Evolutionary conservation across 495 filamentous ascomycete genomes (phyloP).

Genomic region (Penicillium roqueforti): DNA sequence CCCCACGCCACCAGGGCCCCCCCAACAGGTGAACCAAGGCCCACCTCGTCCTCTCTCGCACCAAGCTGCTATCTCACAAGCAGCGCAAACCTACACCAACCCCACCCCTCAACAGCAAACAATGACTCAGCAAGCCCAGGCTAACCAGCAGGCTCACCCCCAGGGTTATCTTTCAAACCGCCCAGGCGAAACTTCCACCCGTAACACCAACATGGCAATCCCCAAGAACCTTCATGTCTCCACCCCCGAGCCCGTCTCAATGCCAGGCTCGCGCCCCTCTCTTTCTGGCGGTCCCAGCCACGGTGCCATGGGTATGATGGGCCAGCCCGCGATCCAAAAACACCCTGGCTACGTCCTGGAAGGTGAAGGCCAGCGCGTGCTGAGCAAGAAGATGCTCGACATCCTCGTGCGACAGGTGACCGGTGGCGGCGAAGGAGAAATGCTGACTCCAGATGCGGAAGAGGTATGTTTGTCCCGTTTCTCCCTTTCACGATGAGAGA

Average conservation of each 20-base stretch:
- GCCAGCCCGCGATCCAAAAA: conserved; percentile 79
- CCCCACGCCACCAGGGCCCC: conserved; percentile 38
- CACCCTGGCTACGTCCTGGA: conserved; percentile 79
- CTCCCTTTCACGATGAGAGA: not conserved
- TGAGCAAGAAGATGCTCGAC: conserved; percentile 95
- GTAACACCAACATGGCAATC: conserved; percentile 65
- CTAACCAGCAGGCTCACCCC: conserved; percentile 49
- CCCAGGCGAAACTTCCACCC: conserved; percentile 42
- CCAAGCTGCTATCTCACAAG: conserved; percentile 57
- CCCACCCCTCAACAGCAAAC: conserved; percentile 35
- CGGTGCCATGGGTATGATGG: conserved; percentile 69
- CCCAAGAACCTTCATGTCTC: conserved; percentile 71
- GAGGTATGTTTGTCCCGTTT: conserved; percentile 57
- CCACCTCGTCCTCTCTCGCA: conserved; percentile 59
- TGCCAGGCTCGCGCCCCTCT: conserved; percentile 71
- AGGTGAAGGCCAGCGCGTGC: conserved; percentile 79
- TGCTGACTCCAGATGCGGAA: conserved; percentile 86
- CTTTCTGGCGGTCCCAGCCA: conserved; percentile 69
- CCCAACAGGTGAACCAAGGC: conserved; percentile 44
- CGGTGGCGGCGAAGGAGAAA: conserved; percentile 65
- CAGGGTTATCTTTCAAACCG: conserved; percentile 48
- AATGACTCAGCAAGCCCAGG: conserved; percentile 27
- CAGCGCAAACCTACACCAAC: conserved; percentile 52
- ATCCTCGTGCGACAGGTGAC: conserved; percentile 92
- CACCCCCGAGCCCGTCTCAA: conserved; percentile 64